A percentile compares a stretch with the other conserved stretches of the same genome.
phyloP scores from a whole-genome alignment of 176 grass and related monocot species.

The Miscanthus lutarioriparius region DNA sequence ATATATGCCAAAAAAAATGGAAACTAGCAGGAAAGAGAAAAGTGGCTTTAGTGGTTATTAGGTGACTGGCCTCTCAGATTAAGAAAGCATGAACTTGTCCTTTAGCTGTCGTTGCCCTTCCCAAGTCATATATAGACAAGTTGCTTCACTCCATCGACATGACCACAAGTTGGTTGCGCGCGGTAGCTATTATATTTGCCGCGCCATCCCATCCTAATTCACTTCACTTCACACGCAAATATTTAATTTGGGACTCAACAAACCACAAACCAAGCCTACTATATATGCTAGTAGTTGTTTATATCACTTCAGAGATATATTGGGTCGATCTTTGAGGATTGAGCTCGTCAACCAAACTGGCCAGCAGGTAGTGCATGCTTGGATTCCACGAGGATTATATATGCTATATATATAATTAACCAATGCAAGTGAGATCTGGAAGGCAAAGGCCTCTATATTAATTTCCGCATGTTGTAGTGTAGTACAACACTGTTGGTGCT shows the following conservation, averaged over 20 bases:
- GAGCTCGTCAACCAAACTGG: neutral
- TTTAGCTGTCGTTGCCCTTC: conserved; percentile 25
- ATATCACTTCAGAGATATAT: neutral
- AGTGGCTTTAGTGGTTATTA: conserved; percentile 7
- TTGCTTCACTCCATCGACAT: conserved; percentile 4
- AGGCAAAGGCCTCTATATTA: neutral
- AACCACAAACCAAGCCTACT: neutral
- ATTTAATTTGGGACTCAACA: neutral
- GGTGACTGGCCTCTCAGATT: conserved; percentile 9
- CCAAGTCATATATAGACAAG: neutral
- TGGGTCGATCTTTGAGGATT: neutral
- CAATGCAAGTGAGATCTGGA: neutral
- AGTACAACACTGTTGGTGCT: neutral
- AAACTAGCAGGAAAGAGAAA: neutral
- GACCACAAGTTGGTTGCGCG: neutral
- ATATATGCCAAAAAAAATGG: neutral
- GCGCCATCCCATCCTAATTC: neutral
- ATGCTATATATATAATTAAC: neutral
- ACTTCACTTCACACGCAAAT: neutral
- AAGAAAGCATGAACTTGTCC: conserved; percentile 38
- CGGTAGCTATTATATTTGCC: neutral
- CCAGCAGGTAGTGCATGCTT: neutral
- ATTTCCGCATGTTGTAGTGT: neutral
- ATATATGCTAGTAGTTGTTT: neutral
- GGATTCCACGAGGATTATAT: neutral